Evolutionary conservation across 148 eudicot genomes (phyloP).

Genomic region (Limonium bicolor): DNA sequence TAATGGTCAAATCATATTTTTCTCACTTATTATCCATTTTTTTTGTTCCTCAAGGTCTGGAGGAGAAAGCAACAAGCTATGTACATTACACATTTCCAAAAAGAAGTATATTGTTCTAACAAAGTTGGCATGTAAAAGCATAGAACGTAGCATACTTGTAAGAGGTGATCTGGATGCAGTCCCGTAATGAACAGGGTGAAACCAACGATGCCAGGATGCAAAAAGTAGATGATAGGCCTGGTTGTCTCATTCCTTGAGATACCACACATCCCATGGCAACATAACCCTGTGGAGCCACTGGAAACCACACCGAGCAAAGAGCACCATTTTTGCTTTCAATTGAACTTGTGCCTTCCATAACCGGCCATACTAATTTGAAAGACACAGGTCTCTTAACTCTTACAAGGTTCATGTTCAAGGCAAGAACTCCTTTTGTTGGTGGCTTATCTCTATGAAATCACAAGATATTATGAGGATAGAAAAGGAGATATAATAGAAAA

Average conservation of each 20-base stretch:
- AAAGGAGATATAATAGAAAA: background rate
- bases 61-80: too few species aligned
- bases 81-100: too few species aligned
- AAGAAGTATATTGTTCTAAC: too few species aligned
- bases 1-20: too few species aligned
- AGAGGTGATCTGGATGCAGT: constrained; percentile 41
- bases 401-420: constrained; percentile 76
- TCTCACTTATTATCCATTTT: too few species aligned
- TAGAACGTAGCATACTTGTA: constrained; percentile 30
- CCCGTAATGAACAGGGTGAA: constrained; percentile 70
- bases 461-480: background rate
- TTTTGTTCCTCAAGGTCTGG: too few species aligned
- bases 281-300: constrained; percentile 88
- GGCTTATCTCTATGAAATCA: constrained; percentile 63
- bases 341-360: constrained; percentile 12
- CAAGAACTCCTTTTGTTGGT: constrained; percentile 84
- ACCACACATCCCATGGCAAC: constrained; percentile 96
- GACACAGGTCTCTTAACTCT: constrained; percentile 76
- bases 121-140: constrained; percentile 1
- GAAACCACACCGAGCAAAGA: constrained; percentile 81
- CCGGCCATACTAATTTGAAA: constrained; percentile 72
- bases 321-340: constrained; percentile 8
- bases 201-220: constrained; percentile 70
- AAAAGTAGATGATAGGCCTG: constrained; percentile 57
- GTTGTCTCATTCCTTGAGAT: constrained; percentile 55